Base-by-base conservation (phyloP, 495 filamentous ascomycete genomes). In the Aspergillus cavernicola region DNA sequence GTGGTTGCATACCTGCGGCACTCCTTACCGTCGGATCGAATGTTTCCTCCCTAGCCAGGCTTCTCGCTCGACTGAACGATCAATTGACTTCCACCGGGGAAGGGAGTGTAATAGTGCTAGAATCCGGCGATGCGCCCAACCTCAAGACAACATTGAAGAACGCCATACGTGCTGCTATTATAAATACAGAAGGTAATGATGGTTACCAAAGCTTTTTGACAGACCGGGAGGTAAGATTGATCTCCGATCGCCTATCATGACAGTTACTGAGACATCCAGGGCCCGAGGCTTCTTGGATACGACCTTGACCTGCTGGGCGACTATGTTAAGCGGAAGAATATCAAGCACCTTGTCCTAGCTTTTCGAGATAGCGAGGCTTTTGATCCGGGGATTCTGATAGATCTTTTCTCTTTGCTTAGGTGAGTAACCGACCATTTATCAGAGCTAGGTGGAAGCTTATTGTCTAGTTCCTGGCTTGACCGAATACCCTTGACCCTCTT, bases 341-440 rank as follows among this genome's bases (percentile, higher is more conserved):
- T 79, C 22, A 71, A 79, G 29, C 82, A 84, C 51, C 75, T 96
- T 26, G 75, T 92, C 7, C 66, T 98, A 18, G 85, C 86, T 12
- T 85, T 98, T 45, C 84, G 89, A 61, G 95, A 97, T 64, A 95
- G 88, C 53, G 95, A 98, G 67, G 92, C 87, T 5, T 97, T 97
- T 63, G 91, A 97, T 61, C 80, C 79, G 29, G 74, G 68, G n/a
- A 67, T 97, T 23, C 69, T 97, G 26, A 83, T 81, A 1, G 90
- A 97, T 65, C 66, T 96, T 23, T 76, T 97, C 33, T 80, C 80
- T 19, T 69, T 97, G 4, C 80, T 97, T 42, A 85, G 82, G 88
- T 95, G 71, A 49, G 80, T 39, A 12, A 20, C 18, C 31, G 15
- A 9, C 19, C 18, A 13, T 22, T 4, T 15, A 10, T 18, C 4